Base-by-base conservation (phyloP, 2,329 filamentous ascomycete genomes). In the Pseudogymnoascus sp. region DNA sequence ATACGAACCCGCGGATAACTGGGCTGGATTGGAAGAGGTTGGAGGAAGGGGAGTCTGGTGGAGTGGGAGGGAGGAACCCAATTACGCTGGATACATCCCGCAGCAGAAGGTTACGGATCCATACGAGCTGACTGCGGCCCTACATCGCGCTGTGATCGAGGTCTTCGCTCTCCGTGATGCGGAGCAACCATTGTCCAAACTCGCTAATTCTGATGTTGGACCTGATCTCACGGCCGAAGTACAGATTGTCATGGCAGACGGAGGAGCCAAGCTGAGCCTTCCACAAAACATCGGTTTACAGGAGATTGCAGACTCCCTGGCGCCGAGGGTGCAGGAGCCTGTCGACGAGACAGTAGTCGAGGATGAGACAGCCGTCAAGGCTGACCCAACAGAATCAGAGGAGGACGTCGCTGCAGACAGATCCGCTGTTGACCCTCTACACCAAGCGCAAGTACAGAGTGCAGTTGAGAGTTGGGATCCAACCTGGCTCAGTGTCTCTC, bases 111-210 rank as follows among this genome's bases (percentile, higher is more conserved):
- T 75, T 42, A 71, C 68, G 5, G 71, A 77, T 62, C 67, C 68
- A 8, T 70, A 74, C 5, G 71, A 76, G 28, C 66, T 79, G 62
- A 69, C 75, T 42, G 73, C 70, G 46, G 76, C 80, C 34, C 77
- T 87, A 42, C 82, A 83, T 66, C 79, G 82, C 65, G 80, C 84
- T 3, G 75, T 83, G 10, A 79, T 86, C 4, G 84, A 88, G 69
- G 73, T 84, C 4, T 79, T 80, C 65, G 73, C 82, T 2, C 72
- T 84, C 71, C 75, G 75, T 64, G 71, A 76, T 67, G 74, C 77
- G 62, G 78, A 76, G 53, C 77, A 74, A 66, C 66, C 70, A 25
- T 56, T 71, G 16, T 60, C 61, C 12, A 59, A 64, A 5, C 62
- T 73, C 6, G 68, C 67, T 5, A 65, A 64, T 5, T 56, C 65